phyloP scores from a whole-genome alignment of 139 green algal species.

The Yamagishiella unicocca region DNA sequence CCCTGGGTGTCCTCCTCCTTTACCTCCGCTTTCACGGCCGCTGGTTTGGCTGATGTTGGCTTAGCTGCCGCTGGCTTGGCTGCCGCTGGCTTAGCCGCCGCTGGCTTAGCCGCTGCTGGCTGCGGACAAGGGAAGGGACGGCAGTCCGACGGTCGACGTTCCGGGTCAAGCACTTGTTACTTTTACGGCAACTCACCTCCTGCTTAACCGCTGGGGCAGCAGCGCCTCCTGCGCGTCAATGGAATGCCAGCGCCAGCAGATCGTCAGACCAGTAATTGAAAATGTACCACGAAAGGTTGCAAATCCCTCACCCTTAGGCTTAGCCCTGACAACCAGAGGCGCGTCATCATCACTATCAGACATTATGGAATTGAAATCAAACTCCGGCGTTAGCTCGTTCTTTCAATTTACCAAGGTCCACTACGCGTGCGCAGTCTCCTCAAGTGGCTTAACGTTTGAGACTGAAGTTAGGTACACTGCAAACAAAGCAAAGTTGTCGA shows the following conservation, averaged over 20 bases:
- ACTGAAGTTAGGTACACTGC: too few relatives aligned
- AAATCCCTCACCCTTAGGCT: slow-evolving; percentile 25
- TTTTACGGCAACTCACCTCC: slow-evolving; percentile 5
- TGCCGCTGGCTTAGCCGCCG: neutral
- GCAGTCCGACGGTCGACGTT: too few relatives aligned
- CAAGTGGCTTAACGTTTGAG: too few relatives aligned
- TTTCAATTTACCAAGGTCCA: too few relatives aligned
- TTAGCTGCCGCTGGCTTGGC: neutral
- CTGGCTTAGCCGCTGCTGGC: neutral
- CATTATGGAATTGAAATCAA: neutral
- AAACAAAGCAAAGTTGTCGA: too few relatives aligned
- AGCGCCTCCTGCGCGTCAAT: neutral
- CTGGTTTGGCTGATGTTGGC: neutral
- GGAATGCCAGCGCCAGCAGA: neutral
- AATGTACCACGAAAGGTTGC: neutral
- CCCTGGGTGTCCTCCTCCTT: neutral
- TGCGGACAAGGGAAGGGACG: neutral
- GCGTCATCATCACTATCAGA: slow-evolving; percentile 24
- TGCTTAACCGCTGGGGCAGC: slow-evolving; percentile 5
- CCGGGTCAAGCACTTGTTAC: neutral
- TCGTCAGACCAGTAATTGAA: slow-evolving; percentile 18
- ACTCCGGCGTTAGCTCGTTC: neutral
- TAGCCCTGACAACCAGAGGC: neutral
- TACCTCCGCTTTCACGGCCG: neutral
- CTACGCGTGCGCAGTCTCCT: too few relatives aligned